Evolutionary conservation across 306 rosid genomes (phyloP).

Genomic region (Potentilla sterilis): DNA sequence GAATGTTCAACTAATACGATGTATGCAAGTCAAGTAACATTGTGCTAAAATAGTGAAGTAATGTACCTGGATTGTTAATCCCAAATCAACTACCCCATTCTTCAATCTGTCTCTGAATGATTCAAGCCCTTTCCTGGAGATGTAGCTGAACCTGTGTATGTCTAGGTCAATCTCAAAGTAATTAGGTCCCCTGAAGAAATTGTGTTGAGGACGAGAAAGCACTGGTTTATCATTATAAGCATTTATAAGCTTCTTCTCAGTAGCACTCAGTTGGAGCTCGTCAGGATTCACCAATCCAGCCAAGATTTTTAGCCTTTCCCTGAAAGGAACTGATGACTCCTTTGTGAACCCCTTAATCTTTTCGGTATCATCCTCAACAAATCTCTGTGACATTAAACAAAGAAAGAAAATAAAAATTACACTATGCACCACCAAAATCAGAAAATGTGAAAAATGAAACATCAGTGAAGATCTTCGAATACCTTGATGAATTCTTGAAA

Average conservation of each 20-base stretch:
- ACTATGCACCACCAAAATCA: background rate
- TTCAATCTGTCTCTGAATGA: slow-evolving; percentile 66
- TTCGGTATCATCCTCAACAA: slow-evolving; percentile 73
- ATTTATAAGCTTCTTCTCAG: slow-evolving; percentile 72
- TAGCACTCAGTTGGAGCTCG: slow-evolving; percentile 58
- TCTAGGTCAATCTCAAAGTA: slow-evolving; percentile 94
- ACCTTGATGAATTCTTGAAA: slow-evolving; percentile 67
- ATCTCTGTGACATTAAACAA: slow-evolving; percentile 47
- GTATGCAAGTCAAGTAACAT: background rate
- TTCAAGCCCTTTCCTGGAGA: slow-evolving; percentile 93
- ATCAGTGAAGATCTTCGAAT: slow-evolving; percentile 7
- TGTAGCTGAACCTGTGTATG: slow-evolving; percentile 88
- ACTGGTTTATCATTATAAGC: slow-evolving; percentile 91
- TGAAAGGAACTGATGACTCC: slow-evolving; percentile 55
- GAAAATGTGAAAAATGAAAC: background rate
- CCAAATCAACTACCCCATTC: slow-evolving; percentile 69
- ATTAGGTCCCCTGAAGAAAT: slow-evolving; percentile 72
- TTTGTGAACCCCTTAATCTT: slow-evolving; percentile 63
- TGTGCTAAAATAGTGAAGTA: background rate
- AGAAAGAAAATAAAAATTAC: background rate
- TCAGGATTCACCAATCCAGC: slow-evolving; percentile 84
- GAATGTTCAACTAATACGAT: background rate
- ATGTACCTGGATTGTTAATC: slow-evolving; percentile 86
- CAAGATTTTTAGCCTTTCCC: slow-evolving; percentile 83
- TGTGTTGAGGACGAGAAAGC: slow-evolving; percentile 92